Conservation (phyloP, 2,329 filamentous ascomycete genomes). For the Nemania sp. region DNA sequence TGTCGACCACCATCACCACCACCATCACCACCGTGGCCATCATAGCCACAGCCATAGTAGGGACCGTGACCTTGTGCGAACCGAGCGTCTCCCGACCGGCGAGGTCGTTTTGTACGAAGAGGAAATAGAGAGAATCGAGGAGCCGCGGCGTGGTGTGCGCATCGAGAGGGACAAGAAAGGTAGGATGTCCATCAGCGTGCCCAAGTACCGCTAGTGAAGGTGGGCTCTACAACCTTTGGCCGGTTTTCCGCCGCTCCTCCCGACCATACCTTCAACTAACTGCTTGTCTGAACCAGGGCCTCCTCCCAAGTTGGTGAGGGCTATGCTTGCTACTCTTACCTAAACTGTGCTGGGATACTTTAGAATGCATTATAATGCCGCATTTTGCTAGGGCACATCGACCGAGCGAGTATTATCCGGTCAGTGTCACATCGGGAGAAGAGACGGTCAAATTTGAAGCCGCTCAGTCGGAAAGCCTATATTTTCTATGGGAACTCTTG, state of each 20-base stretch:
- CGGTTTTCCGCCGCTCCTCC: slow-evolving; percentile 9
- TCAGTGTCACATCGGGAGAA: neutral
- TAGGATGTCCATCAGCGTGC: slow-evolving; percentile 87
- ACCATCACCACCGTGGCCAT: slow-evolving; percentile 33
- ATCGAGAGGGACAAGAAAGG: slow-evolving; percentile 93
- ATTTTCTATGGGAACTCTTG: too few species aligned
- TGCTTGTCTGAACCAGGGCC: slow-evolving; percentile 53
- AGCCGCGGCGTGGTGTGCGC: slow-evolving; percentile 61
- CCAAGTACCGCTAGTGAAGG: slow-evolving; percentile 63
- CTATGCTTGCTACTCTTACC: slow-evolving; percentile 72
- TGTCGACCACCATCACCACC: slow-evolving; percentile 38
- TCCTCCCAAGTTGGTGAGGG: slow-evolving; percentile 64
- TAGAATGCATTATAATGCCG: too few species aligned
- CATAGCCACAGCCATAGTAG: slow-evolving; percentile 46
- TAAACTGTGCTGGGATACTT: slow-evolving; percentile 37
- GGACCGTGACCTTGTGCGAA: slow-evolving; percentile 58
- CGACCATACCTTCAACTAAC: slow-evolving; percentile 18
- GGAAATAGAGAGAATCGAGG: slow-evolving; percentile 57
- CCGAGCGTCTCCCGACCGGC: slow-evolving; percentile 62
- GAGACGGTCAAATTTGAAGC: too few species aligned
- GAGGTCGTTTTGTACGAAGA: slow-evolving; percentile 67
- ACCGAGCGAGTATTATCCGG: neutral
- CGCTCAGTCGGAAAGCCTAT: too few species aligned
- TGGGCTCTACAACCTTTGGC: slow-evolving; percentile 40
- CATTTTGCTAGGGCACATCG: too few species aligned